Evolutionary conservation across 1,284 basidiomycete genomes (phyloP).

Genomic region (Marasmius fiardii): DNA sequence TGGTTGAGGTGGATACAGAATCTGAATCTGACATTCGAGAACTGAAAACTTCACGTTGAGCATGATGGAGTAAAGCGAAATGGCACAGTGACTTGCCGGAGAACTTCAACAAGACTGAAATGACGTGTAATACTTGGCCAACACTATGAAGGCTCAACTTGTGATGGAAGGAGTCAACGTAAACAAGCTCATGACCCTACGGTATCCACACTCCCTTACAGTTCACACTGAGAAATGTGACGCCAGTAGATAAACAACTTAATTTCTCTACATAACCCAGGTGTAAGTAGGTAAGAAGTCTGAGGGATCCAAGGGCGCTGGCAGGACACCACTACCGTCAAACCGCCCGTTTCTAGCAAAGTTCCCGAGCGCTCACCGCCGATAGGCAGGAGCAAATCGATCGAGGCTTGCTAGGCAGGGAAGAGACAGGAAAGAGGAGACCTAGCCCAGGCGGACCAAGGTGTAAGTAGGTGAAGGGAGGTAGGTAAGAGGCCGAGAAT

Average conservation of each 20-base stretch:
- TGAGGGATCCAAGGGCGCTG: neutral
- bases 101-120: too few relatives aligned
- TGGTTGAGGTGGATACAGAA: too few relatives aligned
- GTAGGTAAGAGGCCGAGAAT: neutral
- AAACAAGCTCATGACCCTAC: too few relatives aligned
- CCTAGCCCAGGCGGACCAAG: neutral
- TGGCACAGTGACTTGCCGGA: too few relatives aligned
- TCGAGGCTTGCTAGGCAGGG: neutral
- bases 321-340: neutral
- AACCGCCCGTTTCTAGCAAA: neutral
- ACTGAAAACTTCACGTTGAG: too few relatives aligned
- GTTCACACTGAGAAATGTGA: too few relatives aligned
- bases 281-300: neutral
- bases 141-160: too few relatives aligned
- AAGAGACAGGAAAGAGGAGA: neutral
- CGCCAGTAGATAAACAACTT: neutral
- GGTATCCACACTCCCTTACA: too few relatives aligned
- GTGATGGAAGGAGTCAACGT: too few relatives aligned
- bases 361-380: constrained; percentile 3
- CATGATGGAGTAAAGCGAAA: too few relatives aligned
- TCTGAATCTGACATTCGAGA: too few relatives aligned
- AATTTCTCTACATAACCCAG: neutral
- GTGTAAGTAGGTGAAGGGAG: neutral
- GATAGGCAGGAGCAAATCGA: constrained; percentile 1
- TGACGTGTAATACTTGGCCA: too few relatives aligned